A percentile compares a stretch with the other conserved stretches of the same genome.
These are phyloP conservation scores for Omphalea diandra DNA, from an alignment of 441 rosid genomes.

Conservation along the genomic window DNA sequence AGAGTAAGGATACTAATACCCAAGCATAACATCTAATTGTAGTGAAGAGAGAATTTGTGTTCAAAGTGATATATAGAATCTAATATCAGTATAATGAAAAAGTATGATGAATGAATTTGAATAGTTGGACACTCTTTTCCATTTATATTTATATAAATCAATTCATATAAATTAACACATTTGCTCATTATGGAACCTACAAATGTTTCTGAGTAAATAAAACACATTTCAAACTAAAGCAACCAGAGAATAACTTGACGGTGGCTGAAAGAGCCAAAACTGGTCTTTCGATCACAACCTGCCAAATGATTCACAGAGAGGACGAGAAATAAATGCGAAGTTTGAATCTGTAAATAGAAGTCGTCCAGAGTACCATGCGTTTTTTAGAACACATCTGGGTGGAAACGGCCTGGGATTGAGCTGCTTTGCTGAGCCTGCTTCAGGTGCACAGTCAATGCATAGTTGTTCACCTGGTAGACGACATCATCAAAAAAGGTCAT, in stretches of 20 bases:
- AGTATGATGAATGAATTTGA: not conserved
- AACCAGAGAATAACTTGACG: not conserved
- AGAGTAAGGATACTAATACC: too few species aligned
- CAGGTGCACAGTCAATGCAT: constrained; percentile 46
- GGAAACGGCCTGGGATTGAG: constrained; percentile 33
- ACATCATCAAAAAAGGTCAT: not conserved
- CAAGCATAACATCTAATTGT: too few species aligned
- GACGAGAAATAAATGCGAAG: not conserved
- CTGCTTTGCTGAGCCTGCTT: constrained; percentile 43
- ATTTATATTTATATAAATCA: not conserved
- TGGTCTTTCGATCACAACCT: not conserved
- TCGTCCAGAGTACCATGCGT: not conserved
- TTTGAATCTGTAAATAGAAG: not conserved
- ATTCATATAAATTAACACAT: constrained; percentile 11
- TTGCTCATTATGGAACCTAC: not conserved
- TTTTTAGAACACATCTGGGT: constrained; percentile 59
- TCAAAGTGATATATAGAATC: too few species aligned
- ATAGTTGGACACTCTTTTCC: not conserved
- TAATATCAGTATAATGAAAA: too few species aligned
- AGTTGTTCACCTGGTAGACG: constrained; percentile 49
- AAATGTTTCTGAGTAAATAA: not conserved
- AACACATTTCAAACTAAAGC: not conserved
- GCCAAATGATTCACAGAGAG: not conserved
- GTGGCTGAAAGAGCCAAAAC: not conserved
- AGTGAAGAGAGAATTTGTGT: too few species aligned